Conservation (phyloP, 768 basidiomycete species). For the Podaxis pistillaris region DNA sequence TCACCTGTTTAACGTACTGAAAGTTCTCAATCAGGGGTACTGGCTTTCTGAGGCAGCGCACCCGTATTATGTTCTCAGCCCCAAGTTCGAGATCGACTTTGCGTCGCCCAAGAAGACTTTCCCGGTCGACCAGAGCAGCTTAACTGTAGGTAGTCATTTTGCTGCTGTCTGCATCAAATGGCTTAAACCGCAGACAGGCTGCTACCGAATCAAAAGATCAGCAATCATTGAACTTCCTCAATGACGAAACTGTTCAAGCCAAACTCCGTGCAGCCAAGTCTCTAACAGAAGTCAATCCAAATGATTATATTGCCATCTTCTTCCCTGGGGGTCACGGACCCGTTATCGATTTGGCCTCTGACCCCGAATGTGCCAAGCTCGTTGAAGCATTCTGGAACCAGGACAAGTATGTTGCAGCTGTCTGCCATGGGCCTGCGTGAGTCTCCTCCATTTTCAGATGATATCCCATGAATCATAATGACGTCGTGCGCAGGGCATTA, state of each 20-base stretch:
- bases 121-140: slow-evolving; percentile 59
- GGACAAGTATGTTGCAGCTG: slow-evolving; percentile 66
- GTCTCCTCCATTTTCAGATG: slow-evolving; percentile 21
- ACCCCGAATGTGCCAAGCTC: slow-evolving; percentile 55
- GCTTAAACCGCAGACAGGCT: slow-evolving; percentile 29
- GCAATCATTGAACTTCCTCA: slow-evolving; percentile 54
- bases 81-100: slow-evolving; percentile 54
- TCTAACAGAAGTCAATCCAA: slow-evolving; percentile 53
- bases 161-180: neutral
- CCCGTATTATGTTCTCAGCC: slow-evolving; percentile 58
- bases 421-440: slow-evolving; percentile 80
- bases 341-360: slow-evolving; percentile 63
- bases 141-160: slow-evolving; percentile 36
- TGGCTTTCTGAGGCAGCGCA: slow-evolving; percentile 78
- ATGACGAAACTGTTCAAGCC: slow-evolving; percentile 48
- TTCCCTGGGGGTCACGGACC: slow-evolving; percentile 83
- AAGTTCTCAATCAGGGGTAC: slow-evolving; percentile 51
- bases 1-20: neutral
- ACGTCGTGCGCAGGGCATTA: slow-evolving; percentile 43
- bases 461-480: neutral
- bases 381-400: slow-evolving; percentile 61
- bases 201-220: slow-evolving; percentile 47
- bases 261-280: slow-evolving; percentile 59
- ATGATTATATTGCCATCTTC: slow-evolving; percentile 73
- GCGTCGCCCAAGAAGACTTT: slow-evolving; percentile 60